Base-by-base conservation (phyloP, 169 alveolate species). In the Eimeria falciformis region DNA sequence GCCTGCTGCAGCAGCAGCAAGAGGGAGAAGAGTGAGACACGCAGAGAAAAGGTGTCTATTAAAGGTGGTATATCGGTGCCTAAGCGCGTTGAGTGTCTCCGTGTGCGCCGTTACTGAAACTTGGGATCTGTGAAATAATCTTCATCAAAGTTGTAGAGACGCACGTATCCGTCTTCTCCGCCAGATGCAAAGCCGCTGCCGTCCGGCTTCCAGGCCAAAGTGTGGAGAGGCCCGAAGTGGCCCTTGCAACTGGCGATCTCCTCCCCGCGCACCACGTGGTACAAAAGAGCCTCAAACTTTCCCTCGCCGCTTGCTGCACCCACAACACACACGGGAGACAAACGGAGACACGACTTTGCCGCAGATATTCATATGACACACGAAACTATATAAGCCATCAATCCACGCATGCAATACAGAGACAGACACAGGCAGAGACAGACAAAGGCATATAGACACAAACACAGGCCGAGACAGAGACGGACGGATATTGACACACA, bases 151-250 rank as follows among this genome's bases (percentile, higher is more conserved):
- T 96, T 98, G 93, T 98, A 98, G 23, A 98, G 94, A 91, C 99
- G 96, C 23, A 98, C 98, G 95, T 96, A 95, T 25, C 99, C 99
- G 93, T 98, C 99, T 95, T 98, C 99, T 45, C 99, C 98, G 0
- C 99, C 99, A 62, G 98, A 96, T 45, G 97, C 99, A 93, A 97
- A 97, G 45, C 98, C 97, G 88, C 94, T 93, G 27, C 99, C 99
- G 92, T 97, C 99, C 3, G 99, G 98, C 66, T 96, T 93, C 92
- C 97, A 95, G 33, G 97, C 97, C 46, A 98, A 91, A 47, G 99
- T 95, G 95, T 98, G 98, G 75, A 98, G 97, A 18, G 99, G 98
- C 62, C 99, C 99, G 95, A 98, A 98, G 95, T 98, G 99, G 14
- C 99, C 99, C 94, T 96, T 96, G 89, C 98, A 95, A 68, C 98